Conservation (phyloP, 2,329 filamentous ascomycete genomes). For the Cordyceps tenuipes region DNA sequence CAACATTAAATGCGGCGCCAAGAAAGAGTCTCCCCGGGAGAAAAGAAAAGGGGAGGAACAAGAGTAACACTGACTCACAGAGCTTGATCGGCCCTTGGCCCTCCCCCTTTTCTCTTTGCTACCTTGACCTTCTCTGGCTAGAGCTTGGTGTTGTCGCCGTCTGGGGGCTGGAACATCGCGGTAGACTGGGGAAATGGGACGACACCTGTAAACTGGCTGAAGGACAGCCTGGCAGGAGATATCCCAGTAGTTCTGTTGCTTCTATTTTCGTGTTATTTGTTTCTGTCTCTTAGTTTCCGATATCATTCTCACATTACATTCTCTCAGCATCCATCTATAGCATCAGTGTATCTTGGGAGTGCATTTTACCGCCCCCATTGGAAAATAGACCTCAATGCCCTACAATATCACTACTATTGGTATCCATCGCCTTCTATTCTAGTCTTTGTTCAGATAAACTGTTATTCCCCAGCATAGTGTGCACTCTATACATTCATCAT, state of each 20-base stretch:
- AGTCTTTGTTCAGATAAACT: background rate
- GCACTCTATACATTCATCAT: background rate
- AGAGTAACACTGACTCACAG: background rate
- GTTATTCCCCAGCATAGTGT: background rate
- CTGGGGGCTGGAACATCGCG: background rate
- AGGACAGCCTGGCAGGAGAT: background rate
- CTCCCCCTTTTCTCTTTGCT: background rate
- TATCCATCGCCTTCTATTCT: background rate
- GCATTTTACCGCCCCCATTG: background rate
- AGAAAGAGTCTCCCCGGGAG: background rate
- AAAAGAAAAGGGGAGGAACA: background rate
- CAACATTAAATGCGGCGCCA: slow-evolving; percentile 7
- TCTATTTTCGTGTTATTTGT: background rate
- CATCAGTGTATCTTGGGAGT: background rate
- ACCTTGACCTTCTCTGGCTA: background rate
- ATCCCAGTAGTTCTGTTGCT: background rate
- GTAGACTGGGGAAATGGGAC: background rate
- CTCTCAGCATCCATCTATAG: background rate
- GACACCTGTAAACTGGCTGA: background rate
- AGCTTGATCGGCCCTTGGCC: background rate
- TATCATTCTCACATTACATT: background rate
- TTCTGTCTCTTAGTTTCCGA: background rate
- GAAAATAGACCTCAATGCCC: background rate
- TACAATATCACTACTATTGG: background rate
- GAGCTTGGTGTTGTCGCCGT: background rate